A percentile compares a stretch with the other conserved stretches of the same genome.
Evolutionary conservation across 208 protist species (phyloP).

Genomic region (Hexamita inflata): DNA sequence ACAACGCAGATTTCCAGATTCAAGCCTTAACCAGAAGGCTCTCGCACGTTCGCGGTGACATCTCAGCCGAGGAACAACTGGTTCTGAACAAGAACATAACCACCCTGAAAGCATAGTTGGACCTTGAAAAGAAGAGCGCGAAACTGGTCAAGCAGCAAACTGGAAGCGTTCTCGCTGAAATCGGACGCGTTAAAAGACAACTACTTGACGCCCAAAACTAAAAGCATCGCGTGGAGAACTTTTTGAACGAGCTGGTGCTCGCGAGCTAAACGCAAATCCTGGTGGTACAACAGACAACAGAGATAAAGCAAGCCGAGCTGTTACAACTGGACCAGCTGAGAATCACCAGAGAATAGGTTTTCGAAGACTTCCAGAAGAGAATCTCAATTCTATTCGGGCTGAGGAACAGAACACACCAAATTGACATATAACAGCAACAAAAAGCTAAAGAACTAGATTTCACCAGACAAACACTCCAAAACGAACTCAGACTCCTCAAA

Average conservation of each 20-base stretch:
- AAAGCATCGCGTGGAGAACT: not conserved
- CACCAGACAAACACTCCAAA: not conserved
- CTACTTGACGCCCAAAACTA: not conserved
- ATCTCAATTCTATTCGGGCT: slow-evolving; percentile 14
- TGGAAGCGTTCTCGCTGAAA: not conserved
- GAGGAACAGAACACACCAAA: not conserved
- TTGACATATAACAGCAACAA: not conserved
- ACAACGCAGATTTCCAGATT: slow-evolving; percentile 28
- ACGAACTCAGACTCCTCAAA: not conserved
- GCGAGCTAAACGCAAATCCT: not conserved
- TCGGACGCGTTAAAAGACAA: not conserved
- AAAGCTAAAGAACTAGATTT: not conserved
- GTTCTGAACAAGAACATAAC: slow-evolving; percentile 16
- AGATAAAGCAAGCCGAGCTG: not conserved
- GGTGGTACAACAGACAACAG: not conserved
- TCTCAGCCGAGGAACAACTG: slow-evolving; percentile 3
- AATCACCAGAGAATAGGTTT: slow-evolving; percentile 5
- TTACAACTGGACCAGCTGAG: slow-evolving; percentile 10
- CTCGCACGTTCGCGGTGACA: not conserved
- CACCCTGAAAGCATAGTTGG: not conserved
- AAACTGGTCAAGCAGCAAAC: slow-evolving; percentile 26
- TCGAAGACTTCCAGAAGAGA: not conserved
- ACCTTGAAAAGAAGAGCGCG: not conserved
- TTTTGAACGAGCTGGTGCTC: not conserved
- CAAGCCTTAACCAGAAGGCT: slow-evolving; percentile 10